These are phyloP conservation scores for Annulohypoxylon bovei DNA, from an alignment of 495 filamentous ascomycete genomes.

Conservation along the genomic window DNA sequence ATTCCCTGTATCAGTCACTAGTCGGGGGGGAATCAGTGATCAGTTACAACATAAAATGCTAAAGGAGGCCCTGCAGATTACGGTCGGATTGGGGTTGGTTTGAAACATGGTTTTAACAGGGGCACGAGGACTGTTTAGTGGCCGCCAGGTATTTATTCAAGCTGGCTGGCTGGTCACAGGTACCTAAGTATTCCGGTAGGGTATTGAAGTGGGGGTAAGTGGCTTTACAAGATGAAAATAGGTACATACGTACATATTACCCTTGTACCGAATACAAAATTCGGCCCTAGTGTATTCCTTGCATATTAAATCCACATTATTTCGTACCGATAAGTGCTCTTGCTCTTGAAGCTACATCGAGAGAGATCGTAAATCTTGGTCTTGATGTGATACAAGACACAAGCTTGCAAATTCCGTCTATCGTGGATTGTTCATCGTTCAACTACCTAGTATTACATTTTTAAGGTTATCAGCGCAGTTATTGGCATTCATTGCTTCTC, in stretches of 20 bases:
- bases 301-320: slow-evolving; percentile 5
- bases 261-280: slow-evolving; percentile 15
- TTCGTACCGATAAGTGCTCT: neutral
- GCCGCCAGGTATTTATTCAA: neutral
- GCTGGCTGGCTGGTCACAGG: neutral
- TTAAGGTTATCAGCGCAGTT: neutral
- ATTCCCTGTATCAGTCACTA: slow-evolving; percentile 7
- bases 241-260: neutral
- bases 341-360: neutral
- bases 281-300: slow-evolving; percentile 9
- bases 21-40: slow-evolving; percentile 18
- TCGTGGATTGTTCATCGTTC: neutral
- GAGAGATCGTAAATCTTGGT: slow-evolving; percentile 1
- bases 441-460: neutral
- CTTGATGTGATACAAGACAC: slow-evolving; percentile 10
- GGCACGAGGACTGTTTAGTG: slow-evolving; percentile 1
- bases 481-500: neutral
- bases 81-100: slow-evolving; percentile 39
- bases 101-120: slow-evolving; percentile 39
- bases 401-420: slow-evolving; percentile 2
- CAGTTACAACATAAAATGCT: slow-evolving; percentile 31
- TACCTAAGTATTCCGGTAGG: neutral
- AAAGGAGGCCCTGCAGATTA: slow-evolving; percentile 42
- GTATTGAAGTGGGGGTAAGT: no score
- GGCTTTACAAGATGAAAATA: slow-evolving; percentile 2